These are phyloP conservation scores for Chrysopogon serrulatus DNA, from an alignment of 176 grass and related monocot genomes.

Conservation along the genomic window DNA sequence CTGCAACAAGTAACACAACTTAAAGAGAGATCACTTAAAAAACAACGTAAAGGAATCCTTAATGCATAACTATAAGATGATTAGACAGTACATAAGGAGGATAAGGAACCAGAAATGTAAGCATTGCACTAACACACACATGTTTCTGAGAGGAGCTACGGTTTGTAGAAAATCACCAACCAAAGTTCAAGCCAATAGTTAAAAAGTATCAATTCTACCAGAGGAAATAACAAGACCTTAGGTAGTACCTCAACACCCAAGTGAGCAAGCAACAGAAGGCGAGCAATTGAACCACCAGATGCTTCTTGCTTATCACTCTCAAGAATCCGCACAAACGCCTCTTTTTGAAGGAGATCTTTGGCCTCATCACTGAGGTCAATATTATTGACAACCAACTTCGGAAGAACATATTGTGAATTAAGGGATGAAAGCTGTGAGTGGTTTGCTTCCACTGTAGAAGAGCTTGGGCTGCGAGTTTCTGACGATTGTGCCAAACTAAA, in stretches of 20 bases:
- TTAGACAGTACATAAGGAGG: neutral
- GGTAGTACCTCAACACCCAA: conserved; percentile 83
- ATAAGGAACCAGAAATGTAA: conserved; percentile 12
- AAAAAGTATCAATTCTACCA: conserved; percentile 13
- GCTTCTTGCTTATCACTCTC: conserved; percentile 65
- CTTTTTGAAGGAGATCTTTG: conserved; percentile 87
- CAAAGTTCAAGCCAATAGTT: conserved; percentile 11
- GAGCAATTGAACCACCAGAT: conserved; percentile 56
- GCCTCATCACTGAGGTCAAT: conserved; percentile 71
- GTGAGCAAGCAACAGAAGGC: conserved; percentile 74
- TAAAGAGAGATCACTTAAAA: neutral
- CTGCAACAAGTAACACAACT: conserved; percentile 46
- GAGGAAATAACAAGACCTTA: conserved; percentile 1
- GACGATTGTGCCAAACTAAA: conserved; percentile 43
- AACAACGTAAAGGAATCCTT: neutral
- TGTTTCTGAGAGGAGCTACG: neutral
- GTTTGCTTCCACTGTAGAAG: conserved; percentile 48
- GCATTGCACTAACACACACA: neutral
- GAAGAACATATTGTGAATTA: conserved; percentile 63
- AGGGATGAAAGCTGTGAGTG: conserved; percentile 41
- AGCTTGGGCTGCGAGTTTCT: conserved; percentile 61
- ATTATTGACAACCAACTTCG: conserved; percentile 79
- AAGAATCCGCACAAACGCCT: conserved; percentile 78
- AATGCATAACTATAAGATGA: neutral
- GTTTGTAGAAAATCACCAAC: neutral